Conservation (phyloP, 2,329 filamentous ascomycete genomes). For the Fusarium graminum region DNA sequence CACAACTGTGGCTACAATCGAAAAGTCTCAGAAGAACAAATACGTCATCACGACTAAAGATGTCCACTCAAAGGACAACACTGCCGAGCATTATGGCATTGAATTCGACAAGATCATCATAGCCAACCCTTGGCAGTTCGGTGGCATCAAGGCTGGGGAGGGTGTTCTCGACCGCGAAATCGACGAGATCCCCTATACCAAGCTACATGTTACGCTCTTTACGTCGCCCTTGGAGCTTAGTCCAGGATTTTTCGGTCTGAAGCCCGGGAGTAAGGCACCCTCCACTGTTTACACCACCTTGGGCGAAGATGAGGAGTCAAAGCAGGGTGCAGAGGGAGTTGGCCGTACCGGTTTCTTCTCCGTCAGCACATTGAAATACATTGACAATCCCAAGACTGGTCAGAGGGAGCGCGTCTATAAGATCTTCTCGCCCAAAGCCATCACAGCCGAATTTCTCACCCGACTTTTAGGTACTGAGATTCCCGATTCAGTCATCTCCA, state of each 20-base stretch:
- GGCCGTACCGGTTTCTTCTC: slow-evolving; percentile 87
- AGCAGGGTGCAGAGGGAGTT: slow-evolving; percentile 67
- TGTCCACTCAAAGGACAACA: slow-evolving; percentile 33
- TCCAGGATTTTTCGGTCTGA: slow-evolving; percentile 77
- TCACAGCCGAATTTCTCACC: slow-evolving; percentile 67
- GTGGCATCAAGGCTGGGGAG: slow-evolving; percentile 73
- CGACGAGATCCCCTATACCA: slow-evolving; percentile 85
- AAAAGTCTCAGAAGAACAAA: slow-evolving; percentile 61
- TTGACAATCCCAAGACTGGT: slow-evolving; percentile 70
- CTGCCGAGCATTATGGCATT: slow-evolving; percentile 60
- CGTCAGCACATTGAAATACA: slow-evolving; percentile 77
- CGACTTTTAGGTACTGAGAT: slow-evolving; percentile 64
- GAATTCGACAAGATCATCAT: slow-evolving; percentile 85
- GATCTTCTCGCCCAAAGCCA: slow-evolving; percentile 70
- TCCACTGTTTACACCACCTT: slow-evolving; percentile 87
- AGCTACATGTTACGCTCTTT: slow-evolving; percentile 90
- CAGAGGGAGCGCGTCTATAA: slow-evolving; percentile 72
- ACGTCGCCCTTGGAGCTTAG: slow-evolving; percentile 81
- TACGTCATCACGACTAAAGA: slow-evolving; percentile 61
- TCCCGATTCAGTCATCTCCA: slow-evolving; percentile 56
- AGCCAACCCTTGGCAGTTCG: slow-evolving; percentile 85
- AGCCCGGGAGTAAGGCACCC: slow-evolving; percentile 70
- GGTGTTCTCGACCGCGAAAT: slow-evolving; percentile 77
- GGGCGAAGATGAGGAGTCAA: slow-evolving; percentile 66
- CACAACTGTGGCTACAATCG: slow-evolving; percentile 74